Percentiles rank a stretch among this genome's conserved stretches.
These are phyloP conservation scores for Penicillium chermesinum DNA, from an alignment of 495 filamentous ascomycete species.

Conservation along the genomic window DNA sequence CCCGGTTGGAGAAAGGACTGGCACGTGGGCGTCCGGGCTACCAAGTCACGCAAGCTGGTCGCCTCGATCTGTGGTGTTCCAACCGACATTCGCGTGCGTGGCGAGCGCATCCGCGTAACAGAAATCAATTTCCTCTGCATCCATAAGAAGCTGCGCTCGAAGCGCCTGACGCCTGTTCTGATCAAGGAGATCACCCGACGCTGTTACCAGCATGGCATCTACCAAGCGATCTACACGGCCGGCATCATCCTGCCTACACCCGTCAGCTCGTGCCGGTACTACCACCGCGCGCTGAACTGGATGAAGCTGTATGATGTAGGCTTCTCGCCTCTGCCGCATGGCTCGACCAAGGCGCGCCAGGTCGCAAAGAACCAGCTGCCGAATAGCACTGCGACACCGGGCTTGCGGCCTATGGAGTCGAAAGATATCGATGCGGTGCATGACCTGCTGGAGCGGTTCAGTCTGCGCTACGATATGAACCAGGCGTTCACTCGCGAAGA, in stretches of 20 bases:
- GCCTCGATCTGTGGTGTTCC: slow-evolving; percentile 95
- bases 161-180: slow-evolving; percentile 83
- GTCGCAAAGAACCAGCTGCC: slow-evolving; percentile 76
- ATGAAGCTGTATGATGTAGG: slow-evolving; percentile 88
- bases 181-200: slow-evolving; percentile 96
- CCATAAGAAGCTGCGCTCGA: slow-evolving; percentile 93
- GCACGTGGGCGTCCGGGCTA: slow-evolving; percentile 87
- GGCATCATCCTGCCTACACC: slow-evolving; percentile 87
- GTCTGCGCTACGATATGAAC: slow-evolving; percentile 75
- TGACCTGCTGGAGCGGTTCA: slow-evolving; percentile 69
- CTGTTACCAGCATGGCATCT: slow-evolving; percentile 76
- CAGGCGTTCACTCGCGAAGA: slow-evolving; percentile 76
- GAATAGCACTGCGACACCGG: slow-evolving; percentile 59
- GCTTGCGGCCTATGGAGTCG: slow-evolving; percentile 73
- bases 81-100: slow-evolving; percentile 70
- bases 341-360: slow-evolving; percentile 77
- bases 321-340: slow-evolving; percentile 75
- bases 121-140: slow-evolving; percentile 98
- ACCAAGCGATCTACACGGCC: slow-evolving; percentile 92
- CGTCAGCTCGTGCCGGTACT: slow-evolving; percentile 88
- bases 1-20: slow-evolving; percentile 95
- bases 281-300: slow-evolving; percentile 90
- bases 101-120: slow-evolving; percentile 66
- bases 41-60: slow-evolving; percentile 72
- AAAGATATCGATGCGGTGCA: slow-evolving; percentile 77